Evolutionary conservation across 2,329 filamentous ascomycete genomes (phyloP).

Genomic region (Trichophyton equinum): DNA sequence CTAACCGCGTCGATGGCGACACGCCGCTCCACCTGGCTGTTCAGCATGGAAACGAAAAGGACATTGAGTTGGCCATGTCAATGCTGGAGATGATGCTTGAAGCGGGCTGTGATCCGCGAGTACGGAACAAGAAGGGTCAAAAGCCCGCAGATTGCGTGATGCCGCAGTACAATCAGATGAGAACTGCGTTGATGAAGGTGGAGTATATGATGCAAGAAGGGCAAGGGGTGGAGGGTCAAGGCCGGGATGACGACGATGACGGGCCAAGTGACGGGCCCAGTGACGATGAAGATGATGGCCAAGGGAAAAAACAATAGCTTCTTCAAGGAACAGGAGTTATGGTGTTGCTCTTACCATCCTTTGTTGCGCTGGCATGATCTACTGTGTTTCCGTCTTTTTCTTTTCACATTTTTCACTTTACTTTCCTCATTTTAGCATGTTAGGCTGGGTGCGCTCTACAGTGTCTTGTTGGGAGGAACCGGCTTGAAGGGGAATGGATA

Average conservation of each 20-base stretch:
- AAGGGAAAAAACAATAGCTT: not conserved
- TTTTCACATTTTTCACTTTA: not conserved
- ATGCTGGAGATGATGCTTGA: conserved; percentile 41
- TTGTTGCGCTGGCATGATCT: not conserved
- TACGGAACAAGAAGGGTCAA: conserved; percentile 36
- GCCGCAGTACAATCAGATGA: conserved; percentile 31
- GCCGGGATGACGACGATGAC: conserved; percentile 23
- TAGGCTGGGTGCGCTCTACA: not conserved
- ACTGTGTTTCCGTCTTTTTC: not conserved
- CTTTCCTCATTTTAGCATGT: not conserved
- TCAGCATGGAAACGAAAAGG: conserved; percentile 36
- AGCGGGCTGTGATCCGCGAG: conserved; percentile 36
- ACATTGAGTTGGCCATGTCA: conserved; percentile 29
- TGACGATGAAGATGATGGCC: conserved; percentile 27
- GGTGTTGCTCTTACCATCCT: not conserved
- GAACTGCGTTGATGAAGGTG: conserved; percentile 30
- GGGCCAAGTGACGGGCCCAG: conserved; percentile 19
- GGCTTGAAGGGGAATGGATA: not conserved
- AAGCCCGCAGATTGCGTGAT: conserved; percentile 36
- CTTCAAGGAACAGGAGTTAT: conserved; percentile 5
- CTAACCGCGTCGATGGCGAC: conserved; percentile 35
- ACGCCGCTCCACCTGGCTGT: conserved; percentile 36
- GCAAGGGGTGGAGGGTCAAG: conserved; percentile 17
- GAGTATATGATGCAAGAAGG: conserved; percentile 38
- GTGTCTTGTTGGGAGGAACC: not conserved